Percentiles rank a stretch among this genome's conserved stretches.
Conservation (phyloP, 352 stramenopile species). For the Globisporangium spiculum region DNA sequence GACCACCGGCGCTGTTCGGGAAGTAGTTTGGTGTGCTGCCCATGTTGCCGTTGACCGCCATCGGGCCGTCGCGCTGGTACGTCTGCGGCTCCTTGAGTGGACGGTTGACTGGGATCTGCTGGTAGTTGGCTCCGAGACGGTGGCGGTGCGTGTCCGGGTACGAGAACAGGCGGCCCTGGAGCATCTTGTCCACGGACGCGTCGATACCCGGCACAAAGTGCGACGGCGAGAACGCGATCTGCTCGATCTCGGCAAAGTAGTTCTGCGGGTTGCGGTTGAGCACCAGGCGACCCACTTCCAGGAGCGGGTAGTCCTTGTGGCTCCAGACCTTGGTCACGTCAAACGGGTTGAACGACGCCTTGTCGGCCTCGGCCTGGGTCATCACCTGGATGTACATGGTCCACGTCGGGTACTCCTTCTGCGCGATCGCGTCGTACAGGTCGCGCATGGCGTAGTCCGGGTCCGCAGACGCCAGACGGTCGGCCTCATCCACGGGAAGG, state of each 20-base stretch:
- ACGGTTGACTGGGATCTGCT: constrained; percentile 87
- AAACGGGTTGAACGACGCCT: constrained; percentile 83
- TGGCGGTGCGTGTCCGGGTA: constrained; percentile 89
- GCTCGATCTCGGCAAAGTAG: constrained; percentile 94
- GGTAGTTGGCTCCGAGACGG: constrained; percentile 88
- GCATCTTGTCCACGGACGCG: constrained; percentile 84
- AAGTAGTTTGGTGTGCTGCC: constrained; percentile 79
- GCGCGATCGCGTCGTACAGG: constrained; percentile 88
- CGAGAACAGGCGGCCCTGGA: constrained; percentile 87
- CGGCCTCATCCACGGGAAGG: constrained; percentile 78
- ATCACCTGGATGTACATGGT: constrained; percentile 92
- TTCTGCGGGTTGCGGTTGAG: constrained; percentile 92
- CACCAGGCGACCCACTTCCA: constrained; percentile 84
- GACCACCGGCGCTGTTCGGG: constrained; percentile 78
- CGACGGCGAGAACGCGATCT: constrained; percentile 89
- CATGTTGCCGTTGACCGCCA: constrained; percentile 81
- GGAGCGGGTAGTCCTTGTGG: constrained; percentile 84
- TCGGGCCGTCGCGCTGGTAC: constrained; percentile 85
- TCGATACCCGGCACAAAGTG: constrained; percentile 92
- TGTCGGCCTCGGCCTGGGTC: constrained; percentile 66
- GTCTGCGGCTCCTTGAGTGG: constrained; percentile 67
- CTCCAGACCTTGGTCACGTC: constrained; percentile 93
- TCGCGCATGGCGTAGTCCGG: constrained; percentile 90
- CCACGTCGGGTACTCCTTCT: constrained; percentile 82
- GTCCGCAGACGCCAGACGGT: constrained; percentile 59